Conservation (phyloP, 139 green algal species). For the Closterium sp. region DNA sequence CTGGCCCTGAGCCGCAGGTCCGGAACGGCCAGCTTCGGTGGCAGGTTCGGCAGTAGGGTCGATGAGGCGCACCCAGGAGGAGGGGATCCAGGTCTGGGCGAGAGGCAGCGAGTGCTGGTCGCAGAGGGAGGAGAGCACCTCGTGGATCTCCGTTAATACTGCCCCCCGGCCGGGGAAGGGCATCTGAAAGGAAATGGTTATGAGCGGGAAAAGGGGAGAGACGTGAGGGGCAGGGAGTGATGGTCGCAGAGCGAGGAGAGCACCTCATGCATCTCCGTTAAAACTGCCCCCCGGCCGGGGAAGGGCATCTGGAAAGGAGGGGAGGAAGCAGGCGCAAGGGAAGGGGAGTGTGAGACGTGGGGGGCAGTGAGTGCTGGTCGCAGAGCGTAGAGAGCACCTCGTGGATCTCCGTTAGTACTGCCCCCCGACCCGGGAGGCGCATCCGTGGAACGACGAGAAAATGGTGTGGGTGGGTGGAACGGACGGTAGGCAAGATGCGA, state of each 20-base stretch:
- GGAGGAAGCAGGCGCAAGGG: too few relatives aligned
- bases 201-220: constrained; percentile 5
- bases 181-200: not conserved
- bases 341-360: too few relatives aligned
- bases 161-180: not conserved
- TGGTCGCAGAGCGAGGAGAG: constrained; percentile 22
- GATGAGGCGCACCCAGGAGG: not conserved
- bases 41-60: not conserved
- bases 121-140: constrained; percentile 37
- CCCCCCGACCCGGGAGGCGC: not conserved
- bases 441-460: constrained; percentile 22
- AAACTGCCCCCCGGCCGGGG: not conserved
- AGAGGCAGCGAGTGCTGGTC: constrained; percentile 33
- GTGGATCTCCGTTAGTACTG: constrained; percentile 32
- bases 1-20: not conserved
- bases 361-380: constrained; percentile 26
- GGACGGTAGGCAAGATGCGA: constrained; percentile 4
- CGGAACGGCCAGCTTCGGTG: too few relatives aligned
- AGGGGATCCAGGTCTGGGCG: constrained; percentile 45
- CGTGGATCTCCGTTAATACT: constrained; percentile 33
- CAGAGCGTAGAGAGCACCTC: constrained; percentile 41
- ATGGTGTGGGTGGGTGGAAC: constrained; percentile 21
- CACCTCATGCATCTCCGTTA: constrained; percentile 35
- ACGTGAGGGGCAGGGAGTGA: constrained; percentile 28
- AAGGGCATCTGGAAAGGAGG: not conserved